Evolutionary conservation across 148 eudicot species (phyloP).

Genomic region (Drosera capensis): DNA sequence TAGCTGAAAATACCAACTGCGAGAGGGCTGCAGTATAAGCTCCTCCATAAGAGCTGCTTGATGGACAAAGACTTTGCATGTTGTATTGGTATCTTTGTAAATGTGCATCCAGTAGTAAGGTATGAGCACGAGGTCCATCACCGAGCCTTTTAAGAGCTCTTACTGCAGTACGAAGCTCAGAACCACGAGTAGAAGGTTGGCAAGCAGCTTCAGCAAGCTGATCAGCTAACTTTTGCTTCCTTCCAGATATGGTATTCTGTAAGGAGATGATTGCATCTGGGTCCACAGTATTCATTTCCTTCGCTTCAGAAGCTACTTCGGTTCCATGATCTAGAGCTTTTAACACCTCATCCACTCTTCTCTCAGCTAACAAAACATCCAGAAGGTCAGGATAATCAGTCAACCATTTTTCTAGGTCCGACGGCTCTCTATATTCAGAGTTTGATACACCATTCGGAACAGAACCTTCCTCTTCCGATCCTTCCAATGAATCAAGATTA

Average conservation of each 20-base stretch:
- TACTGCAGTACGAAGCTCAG: conserved; percentile 82
- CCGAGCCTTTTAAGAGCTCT: conserved; percentile 86
- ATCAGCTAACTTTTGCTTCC: conserved; percentile 81
- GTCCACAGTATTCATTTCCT: conserved; percentile 48
- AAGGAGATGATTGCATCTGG: conserved; percentile 39
- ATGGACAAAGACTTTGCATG: conserved; percentile 89
- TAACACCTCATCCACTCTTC: conserved; percentile 85
- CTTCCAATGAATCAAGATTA: conserved; percentile 45
- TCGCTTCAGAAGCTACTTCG: conserved; percentile 53
- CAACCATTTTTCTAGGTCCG: conserved; percentile 67
- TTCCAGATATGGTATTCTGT: conserved; percentile 50
- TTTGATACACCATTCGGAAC: conserved; percentile 18
- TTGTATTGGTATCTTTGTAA: conserved; percentile 74
- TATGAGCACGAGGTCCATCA: conserved; percentile 93
- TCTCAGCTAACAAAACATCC: conserved; percentile 89
- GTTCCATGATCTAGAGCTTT: conserved; percentile 80
- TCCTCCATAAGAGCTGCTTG: conserved; percentile 98
- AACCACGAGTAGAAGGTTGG: conserved; percentile 91
- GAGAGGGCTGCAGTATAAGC: conserved; percentile 99
- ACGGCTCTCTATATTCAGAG: conserved; percentile 45
- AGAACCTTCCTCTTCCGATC: conserved; percentile 29
- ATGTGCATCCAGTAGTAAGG: conserved; percentile 80
- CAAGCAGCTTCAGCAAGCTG: conserved; percentile 96
- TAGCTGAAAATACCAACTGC: conserved; percentile 86
- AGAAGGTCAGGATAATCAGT: conserved; percentile 88